phyloP scores from a whole-genome alignment of 441 rosid species.

The Adansonia rubrostipa region DNA sequence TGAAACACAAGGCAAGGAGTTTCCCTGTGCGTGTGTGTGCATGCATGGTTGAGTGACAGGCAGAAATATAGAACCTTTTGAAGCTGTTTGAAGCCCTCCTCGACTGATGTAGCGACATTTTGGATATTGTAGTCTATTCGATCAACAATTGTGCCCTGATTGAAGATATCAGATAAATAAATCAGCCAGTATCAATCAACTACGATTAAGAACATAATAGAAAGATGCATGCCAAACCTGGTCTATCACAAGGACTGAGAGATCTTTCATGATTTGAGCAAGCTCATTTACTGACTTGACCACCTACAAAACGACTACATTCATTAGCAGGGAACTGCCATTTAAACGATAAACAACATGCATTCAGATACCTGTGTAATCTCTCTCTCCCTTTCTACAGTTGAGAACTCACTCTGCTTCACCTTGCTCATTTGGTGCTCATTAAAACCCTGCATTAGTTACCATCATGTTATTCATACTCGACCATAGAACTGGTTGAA shows the following conservation, averaged over 20 bases:
- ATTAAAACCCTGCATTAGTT: conserved; percentile 58
- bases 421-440: conserved; percentile 78
- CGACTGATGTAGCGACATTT: conserved; percentile 78
- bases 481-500: not conserved
- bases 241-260: conserved; percentile 91
- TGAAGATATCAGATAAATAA: conserved; percentile 7
- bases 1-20: not conserved
- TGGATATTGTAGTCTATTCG: conserved; percentile 93
- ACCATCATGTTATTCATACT: conserved; percentile 12
- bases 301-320: conserved; percentile 47
- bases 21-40: not conserved
- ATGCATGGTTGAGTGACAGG: conserved; percentile 6
- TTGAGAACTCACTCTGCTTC: conserved; percentile 69
- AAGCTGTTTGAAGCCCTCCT: conserved; percentile 88
- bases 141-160: conserved; percentile 95
- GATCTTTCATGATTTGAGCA: conserved; percentile 97
- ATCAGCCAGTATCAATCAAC: conserved; percentile 12
- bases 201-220: not conserved
- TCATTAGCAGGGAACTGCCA: conserved; percentile 10
- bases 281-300: conserved; percentile 87
- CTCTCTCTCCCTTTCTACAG: conserved; percentile 91
- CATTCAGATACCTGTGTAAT: conserved; percentile 67
- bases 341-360: conserved; percentile 6
- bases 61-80: conserved; percentile 53
- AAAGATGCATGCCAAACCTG: conserved; percentile 57